Percentiles rank a stretch among this genome's conserved stretches.
Conservation (phyloP, 2,329 filamentous ascomycete genomes). For the Harringtonia aguacate region DNA sequence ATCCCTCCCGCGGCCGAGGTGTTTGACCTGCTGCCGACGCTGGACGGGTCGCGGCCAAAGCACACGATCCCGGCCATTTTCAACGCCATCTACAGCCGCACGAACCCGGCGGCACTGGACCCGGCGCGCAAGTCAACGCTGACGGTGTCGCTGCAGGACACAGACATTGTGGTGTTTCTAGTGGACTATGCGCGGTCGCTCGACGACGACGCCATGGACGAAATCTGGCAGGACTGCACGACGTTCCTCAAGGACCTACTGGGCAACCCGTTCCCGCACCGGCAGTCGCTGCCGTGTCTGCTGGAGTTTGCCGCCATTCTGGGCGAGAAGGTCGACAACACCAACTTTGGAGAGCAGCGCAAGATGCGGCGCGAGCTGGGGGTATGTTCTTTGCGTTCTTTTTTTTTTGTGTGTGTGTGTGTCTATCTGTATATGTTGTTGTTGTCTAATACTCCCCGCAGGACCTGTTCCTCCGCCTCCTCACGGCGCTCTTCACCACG, state of each 20-base stretch:
- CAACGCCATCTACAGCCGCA: slow-evolving; percentile 91
- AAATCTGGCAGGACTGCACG: slow-evolving; percentile 94
- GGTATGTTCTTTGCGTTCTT: slow-evolving; percentile 43
- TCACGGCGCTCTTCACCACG: slow-evolving; percentile 91
- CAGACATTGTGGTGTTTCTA: slow-evolving; percentile 77
- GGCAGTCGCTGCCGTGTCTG: slow-evolving; percentile 76
- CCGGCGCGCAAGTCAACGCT: slow-evolving; percentile 74
- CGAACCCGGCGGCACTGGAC: slow-evolving; percentile 72
- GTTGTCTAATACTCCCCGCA: not conserved
- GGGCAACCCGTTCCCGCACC: slow-evolving; percentile 86
- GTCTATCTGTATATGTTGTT: not conserved
- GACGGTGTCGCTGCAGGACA: slow-evolving; percentile 73
- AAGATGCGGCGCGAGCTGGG: slow-evolving; percentile 86
- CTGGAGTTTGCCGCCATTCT: slow-evolving; percentile 83
- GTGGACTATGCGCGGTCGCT: slow-evolving; percentile 83
- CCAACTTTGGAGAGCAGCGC: slow-evolving; percentile 88
- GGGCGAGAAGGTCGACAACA: slow-evolving; percentile 94
- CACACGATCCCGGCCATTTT: slow-evolving; percentile 90
- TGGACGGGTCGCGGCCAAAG: slow-evolving; percentile 84
- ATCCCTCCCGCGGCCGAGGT: too few species aligned
- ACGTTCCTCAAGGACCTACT: slow-evolving; percentile 83
- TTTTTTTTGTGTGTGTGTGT: not conserved
- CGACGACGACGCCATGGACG: slow-evolving; percentile 95
- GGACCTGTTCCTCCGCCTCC: slow-evolving; percentile 79
- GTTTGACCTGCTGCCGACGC: slow-evolving; percentile 77